These are phyloP conservation scores for Monosporascus sp. DNA, from an alignment of 2,329 filamentous ascomycete species.

Conservation along the genomic window DNA sequence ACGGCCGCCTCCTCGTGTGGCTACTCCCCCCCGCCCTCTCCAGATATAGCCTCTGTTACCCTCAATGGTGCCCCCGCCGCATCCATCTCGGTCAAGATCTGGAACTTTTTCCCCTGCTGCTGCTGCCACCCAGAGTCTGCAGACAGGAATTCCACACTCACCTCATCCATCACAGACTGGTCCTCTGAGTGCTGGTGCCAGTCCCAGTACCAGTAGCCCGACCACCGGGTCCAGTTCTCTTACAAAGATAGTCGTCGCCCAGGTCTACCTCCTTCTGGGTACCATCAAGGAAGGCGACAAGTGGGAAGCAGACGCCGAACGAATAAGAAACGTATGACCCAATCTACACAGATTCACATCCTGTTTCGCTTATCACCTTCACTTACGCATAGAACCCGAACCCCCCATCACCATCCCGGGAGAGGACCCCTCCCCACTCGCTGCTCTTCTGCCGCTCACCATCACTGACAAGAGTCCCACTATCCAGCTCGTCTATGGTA, in stretches of 20 bases:
- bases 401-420: not conserved
- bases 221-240: constrained; percentile 60
- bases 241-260: constrained; percentile 89
- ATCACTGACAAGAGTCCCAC: constrained; percentile 9
- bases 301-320: constrained; percentile 88
- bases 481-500: constrained; percentile 83
- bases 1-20: constrained; percentile 4
- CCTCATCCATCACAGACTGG: constrained; percentile 53
- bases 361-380: constrained; percentile 1
- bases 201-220: constrained; percentile 58
- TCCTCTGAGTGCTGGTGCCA: constrained; percentile 55
- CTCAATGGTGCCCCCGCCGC: constrained; percentile 30
- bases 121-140: constrained; percentile 44
- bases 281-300: constrained; percentile 90
- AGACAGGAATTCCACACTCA: constrained; percentile 52
- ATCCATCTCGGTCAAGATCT: constrained; percentile 43
- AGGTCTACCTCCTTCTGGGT: constrained; percentile 90
- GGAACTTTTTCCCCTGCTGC: constrained; percentile 62
- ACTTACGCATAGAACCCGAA: not conserved
- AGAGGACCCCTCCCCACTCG: not conserved
- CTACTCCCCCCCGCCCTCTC: constrained; percentile 12
- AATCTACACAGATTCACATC: not conserved
- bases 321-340: constrained; percentile 76
- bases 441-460: constrained; percentile 1
- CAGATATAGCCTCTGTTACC: constrained; percentile 22